Percentiles rank a stretch among this genome's conserved stretches.
Conservation (phyloP, 208 protist genomes). For the Crithidia expoeki region DNA sequence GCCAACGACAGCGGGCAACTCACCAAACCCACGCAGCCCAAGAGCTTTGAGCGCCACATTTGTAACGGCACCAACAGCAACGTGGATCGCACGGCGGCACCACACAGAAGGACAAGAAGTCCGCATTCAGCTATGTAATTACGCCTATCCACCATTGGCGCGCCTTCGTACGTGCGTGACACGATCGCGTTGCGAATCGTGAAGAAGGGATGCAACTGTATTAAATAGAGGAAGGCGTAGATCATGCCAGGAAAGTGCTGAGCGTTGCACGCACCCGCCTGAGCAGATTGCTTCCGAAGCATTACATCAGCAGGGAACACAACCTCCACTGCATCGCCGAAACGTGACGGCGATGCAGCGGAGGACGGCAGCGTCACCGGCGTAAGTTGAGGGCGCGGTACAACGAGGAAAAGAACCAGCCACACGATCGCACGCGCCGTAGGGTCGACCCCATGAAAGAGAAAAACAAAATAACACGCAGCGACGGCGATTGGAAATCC, state of each 20-base stretch:
- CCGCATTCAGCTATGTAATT: constrained; percentile 12
- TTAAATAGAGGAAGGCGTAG: constrained; percentile 33
- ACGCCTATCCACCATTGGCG: constrained; percentile 18
- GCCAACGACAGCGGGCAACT: neutral
- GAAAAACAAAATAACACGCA: neutral
- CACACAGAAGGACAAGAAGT: constrained; percentile 13
- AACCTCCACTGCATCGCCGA: constrained; percentile 5
- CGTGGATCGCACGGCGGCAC: neutral
- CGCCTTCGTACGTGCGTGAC: constrained; percentile 30
- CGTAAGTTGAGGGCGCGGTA: neutral
- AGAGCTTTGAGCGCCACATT: neutral
- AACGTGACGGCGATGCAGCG: neutral
- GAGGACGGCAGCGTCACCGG: neutral
- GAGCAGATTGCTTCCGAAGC: neutral
- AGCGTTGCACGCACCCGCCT: neutral
- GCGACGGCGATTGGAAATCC: constrained; percentile 1
- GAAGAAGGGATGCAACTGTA: constrained; percentile 55
- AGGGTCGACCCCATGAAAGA: constrained; percentile 3
- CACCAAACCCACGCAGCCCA: neutral
- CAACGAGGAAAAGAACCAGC: constrained; percentile 21
- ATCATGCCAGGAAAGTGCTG: constrained; percentile 18
- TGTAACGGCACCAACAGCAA: neutral
- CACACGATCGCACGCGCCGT: constrained; percentile 20
- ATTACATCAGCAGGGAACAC: neutral
- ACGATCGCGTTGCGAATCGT: constrained; percentile 35